Evolutionary conservation across 2,329 filamentous ascomycete genomes (phyloP), one percentile per base, ranked within the genome.

Genomic region (Colletotrichum sidae): DNA sequence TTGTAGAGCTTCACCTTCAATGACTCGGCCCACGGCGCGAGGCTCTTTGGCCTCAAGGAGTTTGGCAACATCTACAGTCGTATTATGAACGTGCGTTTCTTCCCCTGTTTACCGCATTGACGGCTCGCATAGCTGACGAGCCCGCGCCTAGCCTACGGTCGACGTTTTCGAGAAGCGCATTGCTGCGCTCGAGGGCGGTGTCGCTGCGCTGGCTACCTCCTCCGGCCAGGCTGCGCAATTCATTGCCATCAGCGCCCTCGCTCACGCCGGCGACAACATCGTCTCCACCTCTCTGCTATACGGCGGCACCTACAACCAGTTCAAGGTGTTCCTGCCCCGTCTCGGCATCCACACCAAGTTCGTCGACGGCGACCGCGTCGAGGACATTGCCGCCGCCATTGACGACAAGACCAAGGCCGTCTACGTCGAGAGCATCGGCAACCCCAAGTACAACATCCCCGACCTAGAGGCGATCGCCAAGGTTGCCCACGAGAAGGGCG

Each of bases 31-130:
- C 96, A 98, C 75, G 96, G 93, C 68, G 96, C 96, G 60, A 90
- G 94, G 77, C 90, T 99, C 46, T 99, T 99, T 76, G 92, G 93
- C 76, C 92, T 99, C 79, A 96, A 98, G 83, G 94, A 98, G 81
- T 92, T 93, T 73, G 96, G 94, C 80, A 98, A 98, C 82, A 97
- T 98, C 78, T 99, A 99, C 86, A 96, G 91, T 78, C 93, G 96
- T 69, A 94, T 99, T 73, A 93, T 92, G 91, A 97, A 98, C 80
- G 92, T 93, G 74, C 75, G 87, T 79, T 11, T n/a, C 41, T 37
- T 9, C 12, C 54, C 8, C 11, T 13, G 42, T 13, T 17, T 34
- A n/a, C 35, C n/a, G 11, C 39, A 33, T 35, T 51, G 13, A 54
- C 4, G 2, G 25, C 15, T 13, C 11, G 34, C 33, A 15, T 39